These are phyloP conservation scores for Thelonectria discophora DNA, from an alignment of 2,329 filamentous ascomycete genomes.

Conservation along the genomic window DNA sequence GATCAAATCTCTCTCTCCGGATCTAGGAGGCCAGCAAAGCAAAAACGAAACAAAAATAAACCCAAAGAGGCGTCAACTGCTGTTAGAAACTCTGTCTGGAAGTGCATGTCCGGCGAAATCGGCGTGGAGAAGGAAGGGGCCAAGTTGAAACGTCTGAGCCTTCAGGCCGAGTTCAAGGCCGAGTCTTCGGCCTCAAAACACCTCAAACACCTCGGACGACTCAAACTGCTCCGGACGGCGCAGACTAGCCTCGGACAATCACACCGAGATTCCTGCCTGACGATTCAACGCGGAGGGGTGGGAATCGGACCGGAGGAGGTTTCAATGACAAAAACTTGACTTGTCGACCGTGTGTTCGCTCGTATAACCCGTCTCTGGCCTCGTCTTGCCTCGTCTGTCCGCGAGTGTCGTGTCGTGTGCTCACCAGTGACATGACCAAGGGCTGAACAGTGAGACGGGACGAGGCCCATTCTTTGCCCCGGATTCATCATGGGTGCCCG, in stretches of 20 bases:
- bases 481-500: constrained; percentile 16
- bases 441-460: not conserved
- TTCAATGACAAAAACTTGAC: constrained; percentile 20
- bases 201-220: not conserved
- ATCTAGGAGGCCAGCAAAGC: constrained; percentile 1
- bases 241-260: constrained; percentile 14
- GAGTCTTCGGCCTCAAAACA: not conserved
- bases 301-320: constrained; percentile 20
- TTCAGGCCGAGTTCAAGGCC: too few relatives aligned
- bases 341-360: not conserved
- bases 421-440: not conserved
- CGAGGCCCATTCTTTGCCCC: constrained; percentile 1
- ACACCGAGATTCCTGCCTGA: constrained; percentile 8
- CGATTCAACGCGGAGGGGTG: constrained; percentile 12
- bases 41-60: constrained; percentile 17
- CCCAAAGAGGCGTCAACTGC: not conserved
- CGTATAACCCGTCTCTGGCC: not conserved
- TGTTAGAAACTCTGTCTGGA: constrained; percentile 7
- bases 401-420: not conserved
- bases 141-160: too few relatives aligned
- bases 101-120: constrained; percentile 17
- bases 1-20: constrained; percentile 4
- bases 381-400: not conserved
- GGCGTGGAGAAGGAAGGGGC: too few relatives aligned
- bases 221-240: too few relatives aligned